phyloP scores from a whole-genome alignment of 2,329 filamentous ascomycete species.

The Talaromyces islandicus region DNA sequence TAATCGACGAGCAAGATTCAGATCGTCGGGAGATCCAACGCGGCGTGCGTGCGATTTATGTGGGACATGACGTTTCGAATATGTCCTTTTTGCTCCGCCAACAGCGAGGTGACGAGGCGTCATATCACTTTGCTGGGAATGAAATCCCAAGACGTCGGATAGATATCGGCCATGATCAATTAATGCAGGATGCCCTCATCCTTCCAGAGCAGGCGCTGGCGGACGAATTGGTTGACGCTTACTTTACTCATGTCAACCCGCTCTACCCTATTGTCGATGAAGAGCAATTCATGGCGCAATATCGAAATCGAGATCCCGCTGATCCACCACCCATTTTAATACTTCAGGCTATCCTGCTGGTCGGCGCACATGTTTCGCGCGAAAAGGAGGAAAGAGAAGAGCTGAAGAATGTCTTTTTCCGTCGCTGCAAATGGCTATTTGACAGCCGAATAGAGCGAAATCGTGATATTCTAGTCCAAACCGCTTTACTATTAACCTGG shows the following conservation, averaged over 20 bases:
- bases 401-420: conserved; percentile 46
- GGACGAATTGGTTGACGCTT: conserved; percentile 46
- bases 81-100: conserved; percentile 51
- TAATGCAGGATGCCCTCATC: conserved; percentile 44
- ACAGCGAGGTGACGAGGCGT: conserved; percentile 36
- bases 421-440: conserved; percentile 48
- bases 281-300: conserved; percentile 46
- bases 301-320: conserved; percentile 40
- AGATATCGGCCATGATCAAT: conserved; percentile 39
- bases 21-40: conserved; percentile 42
- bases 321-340: conserved; percentile 44
- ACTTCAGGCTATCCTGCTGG: conserved; percentile 47
- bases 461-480: conserved; percentile 49
- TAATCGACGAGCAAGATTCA: conserved; percentile 45
- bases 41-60: conserved; percentile 47
- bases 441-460: conserved; percentile 51
- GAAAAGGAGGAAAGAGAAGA: conserved; percentile 36
- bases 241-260: conserved; percentile 47
- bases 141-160: conserved; percentile 38
- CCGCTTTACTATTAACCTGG: conserved; percentile 51
- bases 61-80: conserved; percentile 52
- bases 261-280: conserved; percentile 50
- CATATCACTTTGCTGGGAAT: conserved; percentile 39
- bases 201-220: conserved; percentile 44
- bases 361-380: conserved; percentile 46